Base-by-base conservation (phyloP, 2,329 filamentous ascomycete species). In the Calonectria naviculata region DNA sequence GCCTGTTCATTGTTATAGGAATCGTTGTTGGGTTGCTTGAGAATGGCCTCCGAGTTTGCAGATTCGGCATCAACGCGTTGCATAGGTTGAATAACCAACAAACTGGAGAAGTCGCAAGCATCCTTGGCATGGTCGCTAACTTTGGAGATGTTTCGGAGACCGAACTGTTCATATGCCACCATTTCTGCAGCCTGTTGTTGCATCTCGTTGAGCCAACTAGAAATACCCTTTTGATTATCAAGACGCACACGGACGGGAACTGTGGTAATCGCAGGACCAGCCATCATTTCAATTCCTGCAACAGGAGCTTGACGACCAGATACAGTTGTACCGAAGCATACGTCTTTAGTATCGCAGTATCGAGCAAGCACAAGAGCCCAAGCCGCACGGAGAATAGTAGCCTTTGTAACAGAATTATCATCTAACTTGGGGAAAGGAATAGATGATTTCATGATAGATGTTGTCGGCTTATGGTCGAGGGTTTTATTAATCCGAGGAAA, bases 121-220 rank as follows among this genome's bases (percentile, higher is more conserved):
- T 66, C 64, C 41, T 66, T 52, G 9, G 52, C 64, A 5, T 69
- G 66, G 13, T 65, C 6, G 42, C 65, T 71, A 4, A 73, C 41
- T 26, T 65, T 71, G 26, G 73, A 73, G 28, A 79, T 79, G 6
- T 72, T 70, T 4, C 67, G 71, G 19, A 74, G 63, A 21, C 73
- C 73, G 9, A 61, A 68, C 36, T 74, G 71, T 41, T 72, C 71
- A 54, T 49, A 61, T 3, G 71, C 12, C 9, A 71, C 67, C 71
- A 74, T 73, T 29, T 71, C 73, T 17, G 61, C 52, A 21, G 68
- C 62, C 26, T 72, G 62, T n/a, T 65, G 21, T 24, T 79, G 75
- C 0, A 77, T 44, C 0, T 77, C 74, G 24, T 85, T 78, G 17
- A 90, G 74, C 71, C 12, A 86, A 17, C 56, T 61, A 19, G 56